A percentile compares a stretch with the other conserved stretches of the same genome.
These are phyloP conservation scores for Ceratocystis smalleyi DNA, from an alignment of 2,329 filamentous ascomycete species.

Conservation along the genomic window DNA sequence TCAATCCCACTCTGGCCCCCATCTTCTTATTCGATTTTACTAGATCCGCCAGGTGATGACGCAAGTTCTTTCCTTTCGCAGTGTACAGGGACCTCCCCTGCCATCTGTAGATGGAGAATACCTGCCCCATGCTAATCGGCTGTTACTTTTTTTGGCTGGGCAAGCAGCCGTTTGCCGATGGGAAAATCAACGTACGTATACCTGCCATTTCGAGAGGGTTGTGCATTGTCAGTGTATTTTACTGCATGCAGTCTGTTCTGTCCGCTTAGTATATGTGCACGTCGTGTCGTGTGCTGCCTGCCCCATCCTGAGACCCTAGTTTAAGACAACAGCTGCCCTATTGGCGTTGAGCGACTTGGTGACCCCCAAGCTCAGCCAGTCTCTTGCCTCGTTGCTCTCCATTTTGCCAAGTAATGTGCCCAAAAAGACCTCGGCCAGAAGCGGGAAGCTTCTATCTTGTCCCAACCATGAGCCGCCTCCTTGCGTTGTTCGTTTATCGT, in stretches of 20 bases:
- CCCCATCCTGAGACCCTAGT: too few species aligned
- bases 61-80: neutral
- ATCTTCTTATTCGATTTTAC: neutral
- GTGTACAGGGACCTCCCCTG: neutral
- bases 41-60: neutral
- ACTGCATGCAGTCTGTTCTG: too few species aligned
- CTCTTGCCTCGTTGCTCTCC: neutral
- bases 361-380: neutral
- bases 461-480: neutral
- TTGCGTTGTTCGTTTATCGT: neutral
- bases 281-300: neutral
- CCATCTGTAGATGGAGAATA: neutral
- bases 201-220: neutral
- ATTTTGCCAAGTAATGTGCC: neutral
- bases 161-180: neutral
- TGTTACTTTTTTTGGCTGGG: neutral
- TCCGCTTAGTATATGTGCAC: neutral
- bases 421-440: slow-evolving; percentile 2
- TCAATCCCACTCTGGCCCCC: neutral
- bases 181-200: neutral
- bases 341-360: neutral
- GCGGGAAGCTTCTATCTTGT: neutral
- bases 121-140: neutral
- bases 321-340: neutral
- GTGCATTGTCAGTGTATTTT: neutral